Evolutionary conservation across 148 eudicot species (phyloP).

Genomic region (Silene uniflora): DNA sequence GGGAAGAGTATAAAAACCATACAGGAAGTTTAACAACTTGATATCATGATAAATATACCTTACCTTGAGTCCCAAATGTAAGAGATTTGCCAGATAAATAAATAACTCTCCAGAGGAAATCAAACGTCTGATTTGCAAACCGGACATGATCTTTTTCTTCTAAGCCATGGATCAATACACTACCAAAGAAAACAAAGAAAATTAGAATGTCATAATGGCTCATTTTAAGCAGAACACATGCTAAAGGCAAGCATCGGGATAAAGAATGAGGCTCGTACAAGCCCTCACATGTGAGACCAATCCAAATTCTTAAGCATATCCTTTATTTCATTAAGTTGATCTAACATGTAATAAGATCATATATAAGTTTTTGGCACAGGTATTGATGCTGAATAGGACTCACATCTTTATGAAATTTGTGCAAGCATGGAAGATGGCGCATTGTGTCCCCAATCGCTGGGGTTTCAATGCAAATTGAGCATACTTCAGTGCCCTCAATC

Average conservation of each 20-base stretch:
- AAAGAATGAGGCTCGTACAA: background rate
- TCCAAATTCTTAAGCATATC: background rate
- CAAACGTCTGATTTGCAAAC: conserved; percentile 82
- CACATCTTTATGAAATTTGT: conserved; percentile 97
- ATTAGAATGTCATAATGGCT: background rate
- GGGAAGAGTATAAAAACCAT: background rate
- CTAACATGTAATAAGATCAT: background rate
- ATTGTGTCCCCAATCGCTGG: conserved; percentile 75
- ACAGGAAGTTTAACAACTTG: background rate
- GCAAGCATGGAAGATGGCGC: conserved; percentile 94
- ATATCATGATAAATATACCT: background rate
- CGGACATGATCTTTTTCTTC: conserved; percentile 79
- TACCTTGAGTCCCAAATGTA: conserved; percentile 15
- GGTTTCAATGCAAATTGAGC: conserved; percentile 86
- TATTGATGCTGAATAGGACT: conserved; percentile 14
- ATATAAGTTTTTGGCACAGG: background rate
- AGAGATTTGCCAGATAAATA: background rate
- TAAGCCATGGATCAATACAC: conserved; percentile 98
- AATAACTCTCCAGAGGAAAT: conserved; percentile 13
- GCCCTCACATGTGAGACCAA: background rate
- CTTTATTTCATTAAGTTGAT: too few relatives aligned
- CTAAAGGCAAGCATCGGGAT: background rate
- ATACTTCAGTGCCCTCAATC: conserved; percentile 53
- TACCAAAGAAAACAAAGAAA: conserved; percentile 28
- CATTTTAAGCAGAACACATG: background rate